Conservation (phyloP, 106 monocot genomes). For the Posidonia australis region DNA sequence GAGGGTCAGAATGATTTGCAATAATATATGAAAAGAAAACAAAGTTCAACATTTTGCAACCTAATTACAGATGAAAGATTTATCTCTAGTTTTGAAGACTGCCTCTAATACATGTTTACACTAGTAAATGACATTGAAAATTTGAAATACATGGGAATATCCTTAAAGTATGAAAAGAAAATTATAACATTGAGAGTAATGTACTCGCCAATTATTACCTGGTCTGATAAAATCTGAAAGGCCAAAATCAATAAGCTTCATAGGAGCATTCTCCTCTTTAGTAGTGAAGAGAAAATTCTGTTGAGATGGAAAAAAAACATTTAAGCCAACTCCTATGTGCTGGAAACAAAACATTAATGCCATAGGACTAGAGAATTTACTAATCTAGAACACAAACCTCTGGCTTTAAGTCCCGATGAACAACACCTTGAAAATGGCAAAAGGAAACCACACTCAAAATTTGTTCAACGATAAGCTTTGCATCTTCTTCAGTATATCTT, state of each 20-base stretch:
- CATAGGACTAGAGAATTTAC: not conserved
- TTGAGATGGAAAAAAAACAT: not conserved
- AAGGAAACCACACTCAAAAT: conserved; percentile 79
- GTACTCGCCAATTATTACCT: conserved; percentile 14
- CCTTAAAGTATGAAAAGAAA: too few relatives aligned
- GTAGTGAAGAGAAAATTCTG: conserved; percentile 79
- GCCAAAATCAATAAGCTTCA: conserved; percentile 83
- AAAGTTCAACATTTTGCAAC: too few relatives aligned
- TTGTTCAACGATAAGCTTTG: conserved; percentile 71
- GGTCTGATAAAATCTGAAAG: conserved; percentile 62
- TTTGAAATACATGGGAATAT: too few relatives aligned
- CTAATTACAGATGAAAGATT: too few relatives aligned
- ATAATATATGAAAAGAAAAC: too few relatives aligned
- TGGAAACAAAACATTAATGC: not conserved
- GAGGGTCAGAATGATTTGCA: too few relatives aligned
- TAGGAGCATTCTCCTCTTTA: conserved; percentile 48
- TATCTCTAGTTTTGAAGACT: too few relatives aligned
- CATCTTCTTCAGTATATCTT: conserved; percentile 90
- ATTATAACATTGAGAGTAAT: too few relatives aligned
- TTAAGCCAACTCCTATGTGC: not conserved
- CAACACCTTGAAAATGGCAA: conserved; percentile 98
- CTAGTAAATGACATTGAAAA: too few relatives aligned
- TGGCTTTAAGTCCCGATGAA: conserved; percentile 97
- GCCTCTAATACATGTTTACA: too few relatives aligned
- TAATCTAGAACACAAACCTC: conserved; percentile 49